A percentile compares a stretch with the other conserved stretches of the same genome.
Conservation (phyloP, 176 grass and related monocot species). For the Aegilops umbellulata region DNA sequence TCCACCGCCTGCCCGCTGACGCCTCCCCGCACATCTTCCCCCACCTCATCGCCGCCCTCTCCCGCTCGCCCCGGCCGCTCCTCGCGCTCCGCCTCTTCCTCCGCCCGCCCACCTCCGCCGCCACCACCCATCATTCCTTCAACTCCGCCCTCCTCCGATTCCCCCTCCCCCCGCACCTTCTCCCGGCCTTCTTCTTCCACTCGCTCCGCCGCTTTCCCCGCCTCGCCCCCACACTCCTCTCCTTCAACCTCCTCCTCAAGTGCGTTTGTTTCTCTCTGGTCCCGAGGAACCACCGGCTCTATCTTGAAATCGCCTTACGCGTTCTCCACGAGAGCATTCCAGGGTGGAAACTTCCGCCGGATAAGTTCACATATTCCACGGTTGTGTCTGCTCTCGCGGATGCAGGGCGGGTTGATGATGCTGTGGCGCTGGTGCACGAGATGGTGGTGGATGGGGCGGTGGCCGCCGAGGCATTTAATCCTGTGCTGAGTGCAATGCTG, state of each 20-base stretch:
- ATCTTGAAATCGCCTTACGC: conserved; percentile 32
- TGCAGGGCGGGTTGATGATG: conserved; percentile 49
- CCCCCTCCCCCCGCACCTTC: conserved; percentile 47
- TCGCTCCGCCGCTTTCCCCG: conserved; percentile 42
- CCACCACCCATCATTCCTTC: conserved; percentile 39
- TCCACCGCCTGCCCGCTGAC: conserved; percentile 34
- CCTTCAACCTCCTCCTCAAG: conserved; percentile 83
- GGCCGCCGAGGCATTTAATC: conserved; percentile 74
- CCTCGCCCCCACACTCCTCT: conserved; percentile 49
- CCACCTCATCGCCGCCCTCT: conserved; percentile 61
- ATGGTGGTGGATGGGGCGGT: conserved; percentile 73
- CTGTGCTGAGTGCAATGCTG: conserved; percentile 58
- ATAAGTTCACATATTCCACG: conserved; percentile 92
- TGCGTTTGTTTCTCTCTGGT: conserved; percentile 45
- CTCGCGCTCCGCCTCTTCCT: conserved; percentile 53
- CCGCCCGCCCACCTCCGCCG: conserved; percentile 21
- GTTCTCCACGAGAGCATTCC: conserved; percentile 51
- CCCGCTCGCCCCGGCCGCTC: conserved; percentile 33
- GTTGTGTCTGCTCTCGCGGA: conserved; percentile 48
- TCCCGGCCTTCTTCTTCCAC: conserved; percentile 41
- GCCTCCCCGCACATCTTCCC: conserved; percentile 55
- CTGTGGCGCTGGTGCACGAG: conserved; percentile 72
- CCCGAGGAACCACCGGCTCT: conserved; percentile 19
- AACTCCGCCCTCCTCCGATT: conserved; percentile 48
- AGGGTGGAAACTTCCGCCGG: conserved; percentile 49